A percentile compares a stretch with the other conserved stretches of the same genome.
Conservation (phyloP, 2,329 filamentous ascomycete species). For the Paramyrothecium sp. region DNA sequence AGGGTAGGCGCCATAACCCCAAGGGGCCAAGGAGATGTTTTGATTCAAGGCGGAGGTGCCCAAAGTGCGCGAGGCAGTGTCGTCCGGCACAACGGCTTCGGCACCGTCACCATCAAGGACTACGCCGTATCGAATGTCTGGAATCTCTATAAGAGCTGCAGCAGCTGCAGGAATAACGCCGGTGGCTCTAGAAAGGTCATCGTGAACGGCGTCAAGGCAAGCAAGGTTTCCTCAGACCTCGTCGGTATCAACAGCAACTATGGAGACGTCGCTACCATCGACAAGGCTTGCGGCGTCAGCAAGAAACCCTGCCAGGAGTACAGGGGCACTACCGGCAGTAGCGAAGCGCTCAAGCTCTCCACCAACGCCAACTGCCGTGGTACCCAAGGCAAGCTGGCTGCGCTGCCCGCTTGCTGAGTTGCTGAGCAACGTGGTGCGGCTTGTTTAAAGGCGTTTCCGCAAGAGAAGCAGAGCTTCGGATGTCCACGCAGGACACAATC, state of each 20-base stretch:
- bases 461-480: too few relatives aligned
- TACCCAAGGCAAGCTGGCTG: slow-evolving; percentile 1
- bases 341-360: not conserved
- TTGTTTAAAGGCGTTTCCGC: too few relatives aligned
- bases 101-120: slow-evolving; percentile 24
- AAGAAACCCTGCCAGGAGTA: slow-evolving; percentile 1
- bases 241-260: slow-evolving; percentile 1
- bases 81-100: slow-evolving; percentile 31
- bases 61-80: slow-evolving; percentile 29
- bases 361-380: slow-evolving; percentile 3
- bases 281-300: not conserved
- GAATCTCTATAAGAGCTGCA: not conserved
- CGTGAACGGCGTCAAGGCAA: not conserved
- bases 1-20: not conserved
- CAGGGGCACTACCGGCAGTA: not conserved
- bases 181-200: not conserved
- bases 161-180: not conserved
- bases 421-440: too few relatives aligned
- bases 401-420: slow-evolving; percentile 1
- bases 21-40: not conserved
- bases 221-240: not conserved
- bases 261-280: slow-evolving; percentile 12
- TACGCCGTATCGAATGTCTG: slow-evolving; percentile 37
- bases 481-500: too few relatives aligned
- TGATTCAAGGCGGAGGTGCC: slow-evolving; percentile 29